Evolutionary conservation across 2,329 filamentous ascomycete genomes (phyloP).

Genomic region (Fusarium pininemorale): DNA sequence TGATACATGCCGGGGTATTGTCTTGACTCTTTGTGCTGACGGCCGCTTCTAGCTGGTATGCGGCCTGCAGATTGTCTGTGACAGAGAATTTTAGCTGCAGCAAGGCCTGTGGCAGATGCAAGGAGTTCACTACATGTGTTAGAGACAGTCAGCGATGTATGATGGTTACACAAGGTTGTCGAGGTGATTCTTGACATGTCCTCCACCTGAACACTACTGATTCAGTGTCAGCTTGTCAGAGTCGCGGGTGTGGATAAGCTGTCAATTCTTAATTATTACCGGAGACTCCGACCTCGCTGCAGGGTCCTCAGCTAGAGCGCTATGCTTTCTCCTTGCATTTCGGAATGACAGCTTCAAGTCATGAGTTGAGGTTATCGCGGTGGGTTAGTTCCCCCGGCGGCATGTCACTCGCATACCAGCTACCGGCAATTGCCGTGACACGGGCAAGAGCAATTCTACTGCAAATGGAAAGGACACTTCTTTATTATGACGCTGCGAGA

Average conservation of each 20-base stretch:
- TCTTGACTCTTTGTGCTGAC: constrained; percentile 17
- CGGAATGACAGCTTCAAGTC: background rate
- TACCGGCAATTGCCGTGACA: background rate
- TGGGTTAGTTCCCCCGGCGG: background rate
- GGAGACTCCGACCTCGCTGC: background rate
- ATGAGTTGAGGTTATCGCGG: background rate
- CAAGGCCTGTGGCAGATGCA: background rate
- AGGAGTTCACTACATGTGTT: background rate
- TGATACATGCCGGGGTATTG: constrained; percentile 11
- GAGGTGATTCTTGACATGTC: background rate
- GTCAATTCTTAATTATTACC: background rate
- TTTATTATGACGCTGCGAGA: too few relatives aligned
- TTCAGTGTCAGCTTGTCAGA: background rate
- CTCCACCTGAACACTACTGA: background rate
- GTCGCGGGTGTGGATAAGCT: background rate
- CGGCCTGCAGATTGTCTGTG: constrained; percentile 13
- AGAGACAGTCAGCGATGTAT: background rate
- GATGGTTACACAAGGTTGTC: background rate
- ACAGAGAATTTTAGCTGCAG: constrained; percentile 16
- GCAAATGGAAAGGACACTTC: background rate
- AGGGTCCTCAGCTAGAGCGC: background rate
- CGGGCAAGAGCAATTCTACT: too few relatives aligned
- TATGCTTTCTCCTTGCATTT: background rate
- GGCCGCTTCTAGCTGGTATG: background rate
- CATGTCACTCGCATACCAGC: background rate